Conservation (phyloP, 345 rosid genomes). For the Angophora floribunda region DNA sequence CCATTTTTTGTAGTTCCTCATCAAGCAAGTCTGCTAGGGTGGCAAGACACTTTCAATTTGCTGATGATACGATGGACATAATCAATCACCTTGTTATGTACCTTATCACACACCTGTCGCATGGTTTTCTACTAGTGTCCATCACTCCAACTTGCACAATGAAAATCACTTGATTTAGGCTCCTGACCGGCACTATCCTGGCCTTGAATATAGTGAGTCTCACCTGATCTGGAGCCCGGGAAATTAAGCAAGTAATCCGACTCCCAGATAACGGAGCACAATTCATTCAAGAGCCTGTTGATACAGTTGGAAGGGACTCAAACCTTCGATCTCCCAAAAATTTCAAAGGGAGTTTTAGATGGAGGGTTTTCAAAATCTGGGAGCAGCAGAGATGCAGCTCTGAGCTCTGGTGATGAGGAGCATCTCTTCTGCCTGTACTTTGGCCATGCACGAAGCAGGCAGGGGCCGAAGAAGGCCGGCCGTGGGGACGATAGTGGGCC, state of each 20-base stretch:
- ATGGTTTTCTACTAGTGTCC: neutral
- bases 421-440: conserved; percentile 80
- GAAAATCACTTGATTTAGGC: neutral
- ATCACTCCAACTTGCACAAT: neutral
- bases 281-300: neutral
- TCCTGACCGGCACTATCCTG: neutral
- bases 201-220: neutral
- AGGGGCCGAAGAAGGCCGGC: neutral
- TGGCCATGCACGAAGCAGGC: conserved; percentile 35
- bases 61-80: neutral
- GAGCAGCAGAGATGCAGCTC: conserved; percentile 16
- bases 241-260: neutral
- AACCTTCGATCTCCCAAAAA: neutral
- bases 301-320: neutral
- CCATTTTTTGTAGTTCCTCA: neutral
- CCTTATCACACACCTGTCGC: neutral
- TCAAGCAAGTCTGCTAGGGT: neutral
- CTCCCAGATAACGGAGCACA: neutral
- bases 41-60: neutral
- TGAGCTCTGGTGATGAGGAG: conserved; percentile 40
- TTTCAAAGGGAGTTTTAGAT: neutral
- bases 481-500: neutral
- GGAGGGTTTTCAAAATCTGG: neutral
- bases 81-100: neutral
- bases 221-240: neutral